Conservation (phyloP, 2,329 filamentous ascomycete genomes). For the Colletotrichum magnum region DNA sequence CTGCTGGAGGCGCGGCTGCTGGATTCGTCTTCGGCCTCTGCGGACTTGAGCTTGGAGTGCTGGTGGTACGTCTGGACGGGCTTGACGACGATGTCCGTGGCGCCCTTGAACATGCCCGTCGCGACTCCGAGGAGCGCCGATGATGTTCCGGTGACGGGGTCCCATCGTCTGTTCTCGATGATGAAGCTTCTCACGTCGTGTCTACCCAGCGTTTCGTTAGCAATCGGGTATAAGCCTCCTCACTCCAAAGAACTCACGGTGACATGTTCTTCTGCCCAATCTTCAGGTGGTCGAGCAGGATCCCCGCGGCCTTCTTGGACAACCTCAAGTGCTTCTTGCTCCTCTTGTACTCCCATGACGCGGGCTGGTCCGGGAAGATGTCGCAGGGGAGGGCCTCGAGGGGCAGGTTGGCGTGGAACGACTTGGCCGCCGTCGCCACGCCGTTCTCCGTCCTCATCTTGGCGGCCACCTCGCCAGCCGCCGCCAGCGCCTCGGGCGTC, state of each 20-base stretch:
- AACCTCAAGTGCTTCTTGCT: slow-evolving; percentile 58
- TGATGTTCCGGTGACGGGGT: slow-evolving; percentile 47
- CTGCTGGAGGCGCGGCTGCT: slow-evolving; percentile 2
- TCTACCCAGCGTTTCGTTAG: slow-evolving; percentile 47
- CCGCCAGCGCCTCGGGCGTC: slow-evolving; percentile 46
- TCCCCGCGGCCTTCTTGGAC: slow-evolving; percentile 66
- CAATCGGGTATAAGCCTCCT: neutral
- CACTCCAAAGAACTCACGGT: neutral
- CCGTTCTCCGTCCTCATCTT: slow-evolving; percentile 55
- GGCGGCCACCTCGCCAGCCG: slow-evolving; percentile 50
- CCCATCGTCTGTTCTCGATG: slow-evolving; percentile 53
- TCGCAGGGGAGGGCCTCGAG: slow-evolving; percentile 53
- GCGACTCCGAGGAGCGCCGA: slow-evolving; percentile 41
- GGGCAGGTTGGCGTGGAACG: slow-evolving; percentile 56
- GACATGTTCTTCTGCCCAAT: slow-evolving; percentile 47
- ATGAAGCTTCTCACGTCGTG: slow-evolving; percentile 53
- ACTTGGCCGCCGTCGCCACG: slow-evolving; percentile 54
- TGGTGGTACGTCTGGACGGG: slow-evolving; percentile 38
- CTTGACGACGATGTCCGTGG: slow-evolving; percentile 42
- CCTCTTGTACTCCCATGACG: slow-evolving; percentile 64
- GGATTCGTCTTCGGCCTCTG: slow-evolving; percentile 8
- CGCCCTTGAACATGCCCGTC: slow-evolving; percentile 34
- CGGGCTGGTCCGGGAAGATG: slow-evolving; percentile 59
- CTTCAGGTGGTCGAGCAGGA: slow-evolving; percentile 66
- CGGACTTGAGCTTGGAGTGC: slow-evolving; percentile 5